phyloP scores from a whole-genome alignment of 2,329 filamentous ascomycete species.

The Microcyclospora tardicrescens region DNA sequence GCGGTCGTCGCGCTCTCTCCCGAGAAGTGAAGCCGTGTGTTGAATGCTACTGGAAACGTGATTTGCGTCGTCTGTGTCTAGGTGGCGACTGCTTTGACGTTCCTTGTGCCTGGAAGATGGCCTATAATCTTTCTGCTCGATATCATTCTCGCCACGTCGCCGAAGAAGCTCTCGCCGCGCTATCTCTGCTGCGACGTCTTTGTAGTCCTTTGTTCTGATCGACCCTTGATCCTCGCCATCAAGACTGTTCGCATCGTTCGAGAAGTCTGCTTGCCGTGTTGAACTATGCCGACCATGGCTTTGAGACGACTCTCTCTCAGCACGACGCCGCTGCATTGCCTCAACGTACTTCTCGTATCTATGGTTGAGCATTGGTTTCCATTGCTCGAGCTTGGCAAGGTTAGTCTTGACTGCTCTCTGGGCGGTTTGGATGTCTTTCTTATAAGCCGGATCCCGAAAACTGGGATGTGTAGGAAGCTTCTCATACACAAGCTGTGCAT shows the following conservation, averaged over 20 bases:
- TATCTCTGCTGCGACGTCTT: slow-evolving; percentile 62
- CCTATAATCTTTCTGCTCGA: too few relatives aligned
- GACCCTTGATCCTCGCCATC: slow-evolving; percentile 5
- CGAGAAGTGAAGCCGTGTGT: not conserved
- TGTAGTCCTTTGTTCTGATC: slow-evolving; percentile 57
- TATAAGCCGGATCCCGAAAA: slow-evolving; percentile 49
- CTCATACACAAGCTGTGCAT: slow-evolving; percentile 71
- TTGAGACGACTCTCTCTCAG: slow-evolving; percentile 5
- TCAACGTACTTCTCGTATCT: slow-evolving; percentile 57
- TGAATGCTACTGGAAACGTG: not conserved
- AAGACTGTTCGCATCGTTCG: slow-evolving; percentile 4
- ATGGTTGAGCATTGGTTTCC: slow-evolving; percentile 66
- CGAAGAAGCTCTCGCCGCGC: slow-evolving; percentile 60
- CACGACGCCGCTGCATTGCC: slow-evolving; percentile 29
- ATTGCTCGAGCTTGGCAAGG: slow-evolving; percentile 56
- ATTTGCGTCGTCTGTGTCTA: not conserved
- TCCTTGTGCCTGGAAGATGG: not conserved
- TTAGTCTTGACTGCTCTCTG: slow-evolving; percentile 48
- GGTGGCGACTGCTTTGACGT: slow-evolving; percentile 7
- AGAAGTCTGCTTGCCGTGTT: slow-evolving; percentile 6
- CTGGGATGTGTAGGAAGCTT: slow-evolving; percentile 66
- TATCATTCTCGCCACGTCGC: slow-evolving; percentile 23
- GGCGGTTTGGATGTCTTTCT: slow-evolving; percentile 22
- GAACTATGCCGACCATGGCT: slow-evolving; percentile 9
- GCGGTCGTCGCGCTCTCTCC: not conserved